Conservation (phyloP, 257 asterid genomes). For the Ehretia macrophylla region DNA sequence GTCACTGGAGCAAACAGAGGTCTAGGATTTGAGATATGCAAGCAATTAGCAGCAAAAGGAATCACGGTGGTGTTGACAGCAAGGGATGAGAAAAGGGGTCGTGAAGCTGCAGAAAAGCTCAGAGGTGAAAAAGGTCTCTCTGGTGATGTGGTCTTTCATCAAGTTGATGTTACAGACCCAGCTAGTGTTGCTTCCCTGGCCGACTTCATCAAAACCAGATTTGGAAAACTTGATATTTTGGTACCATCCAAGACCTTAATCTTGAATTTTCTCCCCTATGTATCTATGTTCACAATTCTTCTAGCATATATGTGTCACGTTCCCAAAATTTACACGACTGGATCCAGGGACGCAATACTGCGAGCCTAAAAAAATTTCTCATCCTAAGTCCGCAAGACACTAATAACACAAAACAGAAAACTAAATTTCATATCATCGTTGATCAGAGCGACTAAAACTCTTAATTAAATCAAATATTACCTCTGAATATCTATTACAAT, state of each 20-base stretch:
- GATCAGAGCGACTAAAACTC: no score
- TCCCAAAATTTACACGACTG: no score
- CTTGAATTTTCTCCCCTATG: no score
- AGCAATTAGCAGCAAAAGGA: conserved; percentile 10
- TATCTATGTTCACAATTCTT: no score
- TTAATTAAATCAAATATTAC: no score
- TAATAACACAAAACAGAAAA: no score
- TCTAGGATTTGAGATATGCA: conserved; percentile 6
- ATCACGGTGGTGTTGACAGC: conserved; percentile 17
- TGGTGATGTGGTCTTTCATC: conserved; percentile 5
- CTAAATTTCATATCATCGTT: no score
- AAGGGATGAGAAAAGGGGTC: conserved; percentile 15
- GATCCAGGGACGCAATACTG: no score
- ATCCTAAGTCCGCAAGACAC: no score
- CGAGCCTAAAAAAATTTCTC: no score
- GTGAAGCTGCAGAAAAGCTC: conserved; percentile 19
- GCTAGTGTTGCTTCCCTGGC: conserved; percentile 8
- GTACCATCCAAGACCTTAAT: neutral
- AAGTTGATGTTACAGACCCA: conserved; percentile 12
- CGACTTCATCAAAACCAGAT: conserved; percentile 2
- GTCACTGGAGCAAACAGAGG: conserved; percentile 17
- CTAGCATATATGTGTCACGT: no score
- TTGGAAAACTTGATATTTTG: conserved; percentile 1
- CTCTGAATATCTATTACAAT: no score
- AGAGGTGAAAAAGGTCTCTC: conserved; percentile 5